Evolutionary conservation across 1,284 basidiomycete species (phyloP), one percentile per base, ranked within the genome.

Genomic region (Ustilago loliicola): DNA sequence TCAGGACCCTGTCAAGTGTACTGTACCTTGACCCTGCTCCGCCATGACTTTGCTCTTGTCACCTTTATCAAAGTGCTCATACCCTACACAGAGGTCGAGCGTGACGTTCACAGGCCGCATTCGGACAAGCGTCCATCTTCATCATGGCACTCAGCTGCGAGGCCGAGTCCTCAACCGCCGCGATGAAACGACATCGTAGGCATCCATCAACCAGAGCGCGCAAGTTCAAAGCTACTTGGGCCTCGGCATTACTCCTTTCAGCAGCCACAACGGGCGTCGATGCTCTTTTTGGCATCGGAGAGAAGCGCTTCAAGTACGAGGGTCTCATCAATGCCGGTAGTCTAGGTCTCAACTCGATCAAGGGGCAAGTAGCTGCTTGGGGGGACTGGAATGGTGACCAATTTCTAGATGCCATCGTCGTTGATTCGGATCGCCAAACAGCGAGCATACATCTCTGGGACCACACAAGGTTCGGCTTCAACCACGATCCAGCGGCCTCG

Each of bases 371-470:
- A 30, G 90, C 94, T 55, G 96, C 95, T 1, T 93, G 95, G 83
- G 96, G 94, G 32, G 96, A 99, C 88, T 96, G 94, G 86, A 92
- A 98, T 85, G 95, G 93, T 5, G 95, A 98, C 87, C 81, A 80
- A 29, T 85, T 95, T 83, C 86, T 94, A 70, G 96, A 99, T 86
- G 88, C 95, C 3, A 89, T 98, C 63, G 89, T 91, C 11, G 88
- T 98, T 29, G 91, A 89, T 53, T 86, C 89, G 10, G 92, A 93
- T 87, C 92, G 92, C 77, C 91, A 91, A 73, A 91, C 91, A 0
- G 81, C 98, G 13, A 89, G 90, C 1, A 88, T 96, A 8, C 91
- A 93, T 85, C 87, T 92, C 21, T 99, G 96, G 96, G 89, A 92
- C 83, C 93, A 95, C 83, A 90, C 19, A 25, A 29, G 34, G 17